Evolutionary conservation across 2,329 filamentous ascomycete genomes (phyloP).

Genomic region (Trematosphaeria pertusa): DNA sequence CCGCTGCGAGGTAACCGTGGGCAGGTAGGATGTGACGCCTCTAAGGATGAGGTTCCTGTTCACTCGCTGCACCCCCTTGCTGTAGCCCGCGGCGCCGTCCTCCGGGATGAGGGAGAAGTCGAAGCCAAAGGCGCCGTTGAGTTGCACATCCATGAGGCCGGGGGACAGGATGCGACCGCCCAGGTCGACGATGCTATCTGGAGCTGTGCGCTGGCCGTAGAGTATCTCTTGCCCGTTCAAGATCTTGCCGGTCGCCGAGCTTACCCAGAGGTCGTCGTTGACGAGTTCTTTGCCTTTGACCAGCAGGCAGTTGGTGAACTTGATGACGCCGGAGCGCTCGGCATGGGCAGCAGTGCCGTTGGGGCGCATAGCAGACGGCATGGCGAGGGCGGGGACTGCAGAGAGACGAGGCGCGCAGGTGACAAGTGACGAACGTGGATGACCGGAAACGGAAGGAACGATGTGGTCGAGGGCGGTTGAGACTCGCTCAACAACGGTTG

Average conservation of each 20-base stretch:
- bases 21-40: constrained; percentile 87
- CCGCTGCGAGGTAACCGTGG: constrained; percentile 81
- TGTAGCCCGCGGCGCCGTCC: constrained; percentile 66
- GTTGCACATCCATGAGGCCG: constrained; percentile 87
- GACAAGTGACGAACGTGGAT: constrained; percentile 11
- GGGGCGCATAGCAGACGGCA: constrained; percentile 49
- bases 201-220: constrained; percentile 71
- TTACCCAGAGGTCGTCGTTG: constrained; percentile 86
- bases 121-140: constrained; percentile 92
- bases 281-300: constrained; percentile 73
- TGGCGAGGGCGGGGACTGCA: constrained; percentile 21
- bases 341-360: constrained; percentile 40
- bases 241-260: constrained; percentile 80
- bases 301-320: constrained; percentile 87
- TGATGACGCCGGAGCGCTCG: constrained; percentile 67
- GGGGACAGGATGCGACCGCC: constrained; percentile 83
- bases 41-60: constrained; percentile 76
- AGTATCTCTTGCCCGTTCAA: constrained; percentile 71
- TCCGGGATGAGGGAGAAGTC: constrained; percentile 84
- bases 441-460: constrained; percentile 27
- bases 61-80: constrained; percentile 72
- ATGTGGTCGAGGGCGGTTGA: constrained; percentile 30
- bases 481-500: constrained; percentile 34
- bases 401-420: constrained; percentile 5
- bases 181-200: constrained; percentile 79